These are phyloP conservation scores for Fusarium sororula DNA, from an alignment of 2,329 filamentous ascomycete species.

Conservation along the genomic window DNA sequence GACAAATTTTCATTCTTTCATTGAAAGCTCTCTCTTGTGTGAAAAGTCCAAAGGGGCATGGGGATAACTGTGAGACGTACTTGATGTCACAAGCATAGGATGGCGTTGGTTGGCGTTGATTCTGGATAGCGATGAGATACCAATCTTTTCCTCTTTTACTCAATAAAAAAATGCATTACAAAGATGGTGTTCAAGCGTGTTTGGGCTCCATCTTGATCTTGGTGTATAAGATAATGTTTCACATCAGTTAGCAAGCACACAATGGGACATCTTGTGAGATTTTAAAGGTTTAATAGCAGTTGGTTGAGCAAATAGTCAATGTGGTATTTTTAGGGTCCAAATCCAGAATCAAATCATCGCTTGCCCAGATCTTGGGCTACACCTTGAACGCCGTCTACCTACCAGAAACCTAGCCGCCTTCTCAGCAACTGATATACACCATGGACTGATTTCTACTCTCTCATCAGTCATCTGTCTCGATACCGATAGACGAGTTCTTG, in stretches of 20 bases:
- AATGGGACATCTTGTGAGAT: neutral
- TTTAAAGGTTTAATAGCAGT: neutral
- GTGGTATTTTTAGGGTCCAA: conserved; percentile 36
- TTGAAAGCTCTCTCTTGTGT: neutral
- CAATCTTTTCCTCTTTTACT: conserved; percentile 10
- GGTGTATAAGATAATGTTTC: neutral
- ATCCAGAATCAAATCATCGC: conserved; percentile 19
- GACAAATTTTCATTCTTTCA: neutral
- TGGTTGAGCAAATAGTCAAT: conserved; percentile 10
- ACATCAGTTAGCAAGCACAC: neutral
- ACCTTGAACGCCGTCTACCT: conserved; percentile 30
- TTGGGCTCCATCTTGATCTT: neutral
- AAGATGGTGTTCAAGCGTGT: neutral
- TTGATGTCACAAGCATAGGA: conserved; percentile 12
- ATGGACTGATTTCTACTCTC: neutral
- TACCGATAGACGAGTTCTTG: conserved; percentile 56
- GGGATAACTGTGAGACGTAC: conserved; percentile 5
- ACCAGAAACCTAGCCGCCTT: neutral
- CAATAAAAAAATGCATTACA: neutral
- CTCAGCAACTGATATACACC: neutral
- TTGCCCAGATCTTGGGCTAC: conserved; percentile 9
- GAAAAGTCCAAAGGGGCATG: neutral
- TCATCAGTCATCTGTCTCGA: conserved; percentile 49
- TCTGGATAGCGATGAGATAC: conserved; percentile 25
- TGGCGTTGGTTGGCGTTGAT: conserved; percentile 34